Evolutionary conservation across 768 basidiomycete genomes (phyloP).

Genomic region (Boletus edulis): DNA sequence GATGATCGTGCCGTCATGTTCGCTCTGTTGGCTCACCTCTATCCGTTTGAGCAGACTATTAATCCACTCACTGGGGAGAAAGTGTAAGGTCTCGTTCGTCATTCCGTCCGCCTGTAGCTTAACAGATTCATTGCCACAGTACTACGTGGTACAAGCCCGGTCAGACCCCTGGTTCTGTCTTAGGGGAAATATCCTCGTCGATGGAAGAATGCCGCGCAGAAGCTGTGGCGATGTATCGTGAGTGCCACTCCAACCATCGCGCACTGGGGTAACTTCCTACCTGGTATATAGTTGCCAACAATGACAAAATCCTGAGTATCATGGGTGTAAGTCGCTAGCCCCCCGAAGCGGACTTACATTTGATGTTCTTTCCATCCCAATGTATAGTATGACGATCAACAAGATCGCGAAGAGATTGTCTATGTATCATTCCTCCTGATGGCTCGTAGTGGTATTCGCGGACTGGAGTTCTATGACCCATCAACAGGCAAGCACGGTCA

Average conservation of each 20-base stretch:
- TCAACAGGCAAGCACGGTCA: conserved; percentile 80
- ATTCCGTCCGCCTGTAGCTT: not conserved
- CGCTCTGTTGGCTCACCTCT: not conserved
- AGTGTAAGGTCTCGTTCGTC: conserved; percentile 44
- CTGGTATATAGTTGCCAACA: conserved; percentile 57
- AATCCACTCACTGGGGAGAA: conserved; percentile 79
- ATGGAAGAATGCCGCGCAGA: conserved; percentile 95
- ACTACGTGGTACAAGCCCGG: conserved; percentile 87
- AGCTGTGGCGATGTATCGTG: conserved; percentile 78
- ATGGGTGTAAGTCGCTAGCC: conserved; percentile 58
- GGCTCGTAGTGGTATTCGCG: conserved; percentile 80
- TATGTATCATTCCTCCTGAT: conserved; percentile 81
- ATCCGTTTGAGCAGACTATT: conserved; percentile 51
- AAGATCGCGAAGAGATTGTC: conserved; percentile 76
- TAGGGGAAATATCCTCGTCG: conserved; percentile 86
- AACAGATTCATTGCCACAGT: conserved; percentile 33
- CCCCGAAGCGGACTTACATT: not conserved
- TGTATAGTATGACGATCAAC: conserved; percentile 57
- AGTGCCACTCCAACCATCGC: conserved; percentile 22
- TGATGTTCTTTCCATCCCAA: not conserved
- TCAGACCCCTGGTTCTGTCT: conserved; percentile 76
- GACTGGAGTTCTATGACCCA: conserved; percentile 83
- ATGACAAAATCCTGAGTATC: conserved; percentile 72
- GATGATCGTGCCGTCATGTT: not conserved
- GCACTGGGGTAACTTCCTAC: not conserved